phyloP scores from a whole-genome alignment of 495 filamentous ascomycete genomes.

The Lasiosphaeria ovina region DNA sequence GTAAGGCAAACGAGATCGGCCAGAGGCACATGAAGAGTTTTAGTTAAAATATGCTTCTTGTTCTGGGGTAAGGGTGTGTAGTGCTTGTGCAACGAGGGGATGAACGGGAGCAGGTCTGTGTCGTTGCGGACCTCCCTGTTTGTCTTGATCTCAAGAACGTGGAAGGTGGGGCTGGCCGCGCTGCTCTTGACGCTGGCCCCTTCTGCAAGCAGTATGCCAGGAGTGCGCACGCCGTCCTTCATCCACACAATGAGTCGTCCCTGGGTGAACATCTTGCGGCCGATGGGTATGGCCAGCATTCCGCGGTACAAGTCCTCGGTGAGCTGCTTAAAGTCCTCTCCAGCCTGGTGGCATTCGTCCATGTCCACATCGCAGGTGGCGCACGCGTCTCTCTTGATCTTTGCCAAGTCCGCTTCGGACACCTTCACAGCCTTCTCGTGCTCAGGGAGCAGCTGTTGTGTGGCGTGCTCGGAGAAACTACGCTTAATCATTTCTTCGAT shows the following conservation, averaged over 20 bases:
- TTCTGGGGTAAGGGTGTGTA: slow-evolving; percentile 59
- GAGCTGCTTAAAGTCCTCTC: slow-evolving; percentile 71
- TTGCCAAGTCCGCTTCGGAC: slow-evolving; percentile 87
- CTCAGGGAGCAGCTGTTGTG: slow-evolving; percentile 89
- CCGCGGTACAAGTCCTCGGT: slow-evolving; percentile 73
- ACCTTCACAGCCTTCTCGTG: slow-evolving; percentile 91
- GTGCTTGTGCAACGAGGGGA: slow-evolving; percentile 60
- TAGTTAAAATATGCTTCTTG: slow-evolving; percentile 61
- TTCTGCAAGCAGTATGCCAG: slow-evolving; percentile 75
- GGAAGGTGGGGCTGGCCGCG: slow-evolving; percentile 61
- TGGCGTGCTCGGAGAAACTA: slow-evolving; percentile 98
- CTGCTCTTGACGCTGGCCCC: slow-evolving; percentile 56
- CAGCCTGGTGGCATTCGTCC: slow-evolving; percentile 71
- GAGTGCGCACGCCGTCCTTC: slow-evolving; percentile 73
- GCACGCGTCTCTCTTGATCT: slow-evolving; percentile 83
- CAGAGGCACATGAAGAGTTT: slow-evolving; percentile 62
- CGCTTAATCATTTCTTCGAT: slow-evolving; percentile 99
- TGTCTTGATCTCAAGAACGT: slow-evolving; percentile 72
- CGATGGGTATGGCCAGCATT: slow-evolving; percentile 69
- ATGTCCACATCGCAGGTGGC: slow-evolving; percentile 77
- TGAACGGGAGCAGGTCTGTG: slow-evolving; percentile 75
- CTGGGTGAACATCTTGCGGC: slow-evolving; percentile 70
- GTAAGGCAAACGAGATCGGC: slow-evolving; percentile 80
- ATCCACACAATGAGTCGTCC: slow-evolving; percentile 70
- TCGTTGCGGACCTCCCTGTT: slow-evolving; percentile 62